Conservation (phyloP, 192 early-diverging fungal species). For the Allomyces macrogynus region DNA sequence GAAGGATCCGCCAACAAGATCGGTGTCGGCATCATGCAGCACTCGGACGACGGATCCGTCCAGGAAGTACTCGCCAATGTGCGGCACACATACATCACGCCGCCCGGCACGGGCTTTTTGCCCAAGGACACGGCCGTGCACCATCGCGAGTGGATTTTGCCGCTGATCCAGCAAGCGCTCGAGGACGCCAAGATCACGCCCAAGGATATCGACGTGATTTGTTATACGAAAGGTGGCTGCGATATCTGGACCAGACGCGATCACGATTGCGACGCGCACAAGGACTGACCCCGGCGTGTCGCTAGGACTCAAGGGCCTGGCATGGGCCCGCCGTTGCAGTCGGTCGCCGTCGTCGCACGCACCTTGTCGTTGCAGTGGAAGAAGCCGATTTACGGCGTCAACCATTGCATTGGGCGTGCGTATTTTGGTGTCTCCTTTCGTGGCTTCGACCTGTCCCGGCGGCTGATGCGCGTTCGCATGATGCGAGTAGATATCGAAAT, state of each 20-base stretch:
- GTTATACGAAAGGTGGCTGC: slow-evolving; percentile 67
- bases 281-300: background rate
- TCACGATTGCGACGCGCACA: background rate
- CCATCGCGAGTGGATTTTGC: slow-evolving; percentile 58
- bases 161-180: slow-evolving; percentile 56
- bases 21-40: slow-evolving; percentile 81
- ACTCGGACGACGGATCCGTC: slow-evolving; percentile 16
- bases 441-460: background rate
- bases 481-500: slow-evolving; percentile 66
- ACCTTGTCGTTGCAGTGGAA: slow-evolving; percentile 81
- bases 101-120: slow-evolving; percentile 85
- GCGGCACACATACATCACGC: slow-evolving; percentile 86
- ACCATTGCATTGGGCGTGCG: slow-evolving; percentile 90
- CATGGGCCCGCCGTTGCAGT: slow-evolving; percentile 87
- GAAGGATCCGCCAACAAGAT: slow-evolving; percentile 95
- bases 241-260: background rate
- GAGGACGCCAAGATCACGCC: slow-evolving; percentile 47
- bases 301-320: slow-evolving; percentile 50
- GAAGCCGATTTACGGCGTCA: slow-evolving; percentile 81
- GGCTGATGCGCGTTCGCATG: background rate
- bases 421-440: background rate
- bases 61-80: slow-evolving; percentile 59
- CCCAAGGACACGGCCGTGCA: slow-evolving; percentile 86
- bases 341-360: slow-evolving; percentile 78
- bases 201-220: slow-evolving; percentile 71